A percentile compares a stretch with the other conserved stretches of the same genome.
Evolutionary conservation across 1,139 yeast species (phyloP).

Genomic region (Pichia norvegensis): DNA sequence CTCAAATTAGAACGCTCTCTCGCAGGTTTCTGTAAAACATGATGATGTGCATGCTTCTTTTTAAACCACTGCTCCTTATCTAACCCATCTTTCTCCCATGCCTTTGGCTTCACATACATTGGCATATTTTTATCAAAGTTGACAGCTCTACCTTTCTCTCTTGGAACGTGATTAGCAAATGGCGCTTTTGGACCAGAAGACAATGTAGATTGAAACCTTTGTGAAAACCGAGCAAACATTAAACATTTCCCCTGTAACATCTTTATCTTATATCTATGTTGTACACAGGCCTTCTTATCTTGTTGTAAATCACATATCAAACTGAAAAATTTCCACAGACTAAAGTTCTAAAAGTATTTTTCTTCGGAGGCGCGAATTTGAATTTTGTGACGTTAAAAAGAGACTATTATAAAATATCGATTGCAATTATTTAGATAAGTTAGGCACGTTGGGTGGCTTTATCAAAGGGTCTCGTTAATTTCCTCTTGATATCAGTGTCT

Average conservation of each 20-base stretch:
- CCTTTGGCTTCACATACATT: slow-evolving; percentile 32
- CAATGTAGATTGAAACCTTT: background rate
- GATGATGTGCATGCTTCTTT: slow-evolving; percentile 51
- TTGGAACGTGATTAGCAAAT: slow-evolving; percentile 11
- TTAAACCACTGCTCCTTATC: slow-evolving; percentile 49
- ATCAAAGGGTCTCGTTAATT: no score
- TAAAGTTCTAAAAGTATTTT: no score
- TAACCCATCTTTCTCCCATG: slow-evolving; percentile 52
- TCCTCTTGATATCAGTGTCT: no score
- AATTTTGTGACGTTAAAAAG: no score
- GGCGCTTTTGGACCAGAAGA: slow-evolving; percentile 21
- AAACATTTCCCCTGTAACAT: background rate
- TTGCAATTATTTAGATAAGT: no score
- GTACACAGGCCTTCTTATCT: no score
- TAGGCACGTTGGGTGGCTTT: no score
- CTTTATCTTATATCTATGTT: no score
- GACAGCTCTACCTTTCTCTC: slow-evolving; percentile 11
- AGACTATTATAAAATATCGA: no score
- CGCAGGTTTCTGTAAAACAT: slow-evolving; percentile 35
- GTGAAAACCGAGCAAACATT: background rate
- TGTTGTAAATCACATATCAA: no score
- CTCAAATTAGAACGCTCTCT: slow-evolving; percentile 9
- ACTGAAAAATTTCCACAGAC: no score
- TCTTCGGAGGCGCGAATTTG: no score
- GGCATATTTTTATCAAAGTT: slow-evolving; percentile 41